Evolutionary conservation across 257 asterid species (phyloP), one percentile per base, ranked within the genome.

Genomic region (Echium plantagineum): DNA sequence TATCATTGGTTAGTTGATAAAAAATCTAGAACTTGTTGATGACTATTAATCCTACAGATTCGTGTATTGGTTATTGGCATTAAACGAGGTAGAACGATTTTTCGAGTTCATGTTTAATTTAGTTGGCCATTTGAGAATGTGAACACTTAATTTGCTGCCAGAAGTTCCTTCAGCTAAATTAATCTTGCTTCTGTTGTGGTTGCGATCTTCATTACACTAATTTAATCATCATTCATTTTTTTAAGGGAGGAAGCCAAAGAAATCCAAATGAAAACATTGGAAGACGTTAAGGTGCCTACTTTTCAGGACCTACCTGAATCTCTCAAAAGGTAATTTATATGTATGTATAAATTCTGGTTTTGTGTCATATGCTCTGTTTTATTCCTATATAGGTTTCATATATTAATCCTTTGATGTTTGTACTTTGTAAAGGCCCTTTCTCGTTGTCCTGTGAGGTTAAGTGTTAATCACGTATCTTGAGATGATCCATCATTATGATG

Each of bases 221-320:
- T 59, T 2, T 48, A 19, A 30, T 46, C 35, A 47, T 32, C 51
- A 15, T 35, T 6, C 12, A 58, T 28, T 60, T 47, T 35, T 67
- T 69, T 19, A 48, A 90, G 96, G 88, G 80, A 81, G 63, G 97
- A 87, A 67, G 96, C 91, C 46, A 78, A 82, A 75, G 94, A 81
- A 66, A 15, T 87, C 20, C 78, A 56, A 68, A 64, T 71, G 51
- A 74, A 59, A 67, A 51, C 47, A 65, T 65, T 84, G 28, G 74
- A 69, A 6, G 7, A 70, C 62, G 47, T 53, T 55, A 51, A 69
- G 56, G 21, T 19, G 9, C 60, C 57, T 31, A 35, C 66, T 48
- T 64, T 62, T 15, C 69, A 53, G 53, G 69, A 70, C 64, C 69
- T 87, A 70, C 89, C 96, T 52, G 71, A 70, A 57, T 69, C 61